Evolutionary conservation across 2,329 filamentous ascomycete species (phyloP), one percentile per base, ranked within the genome.

Genomic region (Neobulgaria alba): DNA sequence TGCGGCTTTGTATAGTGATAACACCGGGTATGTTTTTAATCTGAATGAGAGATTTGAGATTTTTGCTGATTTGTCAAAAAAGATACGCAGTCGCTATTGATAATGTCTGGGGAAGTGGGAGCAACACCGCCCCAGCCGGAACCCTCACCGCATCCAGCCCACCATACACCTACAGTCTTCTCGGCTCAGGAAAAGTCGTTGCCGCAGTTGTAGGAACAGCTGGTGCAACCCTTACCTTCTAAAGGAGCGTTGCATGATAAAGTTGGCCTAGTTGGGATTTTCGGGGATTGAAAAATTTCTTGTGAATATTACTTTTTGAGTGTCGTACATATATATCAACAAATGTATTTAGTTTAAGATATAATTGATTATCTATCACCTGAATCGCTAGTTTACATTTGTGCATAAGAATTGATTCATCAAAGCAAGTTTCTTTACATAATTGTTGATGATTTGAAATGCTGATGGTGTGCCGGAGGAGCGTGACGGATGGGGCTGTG

Each of bases 131-230:
- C 3, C 67, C 68, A 4, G 54, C 61, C 39, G 71, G 73, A 16
- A 72, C 65, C n/a, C 61, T 77, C 36, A 47, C 45, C 8, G 33
- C 49, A 5, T 68, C 61, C 42, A 63, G 62, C 31, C 63, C 74
- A 17, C 68, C 68, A 2, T 77, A 80, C 54, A 56, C 60, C 33
- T 78, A 79, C 61, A 61, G 59, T 19, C 62, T 73, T 10, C 57
- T 77, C 34, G 73, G 72, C 1, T 66, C 67, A 5, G 60, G 44
- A 20, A 68, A 62, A 35, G 68, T 75, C 35, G 64, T 68, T 58
- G 58, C 53, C 33, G 59, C 42, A 12, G 43, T 55, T 41, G 51
- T 58, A 9, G 59, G 23, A 15, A 36, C 32, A 17, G 36, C 41
- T 5, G 41, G 41, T 32, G 41, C 41, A 15, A 43, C 29, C 16